Base-by-base conservation (phyloP, 2,329 filamentous ascomycete species). In the Hyphodiscus sp. region DNA sequence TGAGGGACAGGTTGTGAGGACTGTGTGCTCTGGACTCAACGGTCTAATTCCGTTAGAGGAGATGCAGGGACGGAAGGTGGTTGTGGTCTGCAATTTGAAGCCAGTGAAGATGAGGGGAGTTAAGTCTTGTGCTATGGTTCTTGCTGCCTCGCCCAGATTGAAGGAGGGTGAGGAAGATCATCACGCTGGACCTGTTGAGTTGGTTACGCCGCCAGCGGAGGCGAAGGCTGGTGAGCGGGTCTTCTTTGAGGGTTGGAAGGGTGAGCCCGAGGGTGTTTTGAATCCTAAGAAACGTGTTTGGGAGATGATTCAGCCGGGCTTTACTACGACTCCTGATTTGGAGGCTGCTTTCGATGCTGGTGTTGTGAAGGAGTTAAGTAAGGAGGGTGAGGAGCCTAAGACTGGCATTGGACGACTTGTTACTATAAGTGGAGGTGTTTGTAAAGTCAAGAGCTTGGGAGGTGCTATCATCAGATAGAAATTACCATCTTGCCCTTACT, bases 231-330 rank as follows among this genome's bases (percentile, higher is more conserved):
- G 94, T 54, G 90, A 96, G 69, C 79, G 89, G 15, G 88, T 97
- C 49, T 91, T 79, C 78, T 99, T 99, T 69, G 89, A 97, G 69
- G 94, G 94, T 47, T 99, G 89, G 85, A 80, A 89, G 71, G 91
- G 90, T 55, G 88, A 95, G 77, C 91, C 94, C 0, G 94, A 99
- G 79, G 86, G 86, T 58, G 83, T 92, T 49, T 80, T 99, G 54
- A 99, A 97, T 79, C 94, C 94, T 54, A 99, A 99, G 86, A 99
- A 97, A 85, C 97, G 97, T 85, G 77, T 97, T 57, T 97, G 92
- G 91, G 94, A 99, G 79, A 89, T 81, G 10, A 89, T 96, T 74
- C 92, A 97, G 78, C 91, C 91, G 1, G 94, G 92, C 0, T 97
- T 97, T 75, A 95, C 89, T 29, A 99, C 92, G 8, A 95, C 87